phyloP scores from a whole-genome alignment of 164 flowering plant species.

The Macadamia integrifolia region DNA sequence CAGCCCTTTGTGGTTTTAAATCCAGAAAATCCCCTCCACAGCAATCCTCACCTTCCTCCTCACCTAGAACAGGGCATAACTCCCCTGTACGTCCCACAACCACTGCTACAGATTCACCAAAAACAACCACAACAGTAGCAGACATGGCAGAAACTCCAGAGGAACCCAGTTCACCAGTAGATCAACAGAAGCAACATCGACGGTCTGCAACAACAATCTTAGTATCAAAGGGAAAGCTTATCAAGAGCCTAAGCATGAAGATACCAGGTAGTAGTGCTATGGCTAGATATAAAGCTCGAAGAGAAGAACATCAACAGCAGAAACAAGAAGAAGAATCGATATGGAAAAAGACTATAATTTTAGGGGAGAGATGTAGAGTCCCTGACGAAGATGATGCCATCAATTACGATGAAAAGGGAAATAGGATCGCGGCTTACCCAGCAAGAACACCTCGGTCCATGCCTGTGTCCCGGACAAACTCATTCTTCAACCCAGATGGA shows the following conservation, averaged over 20 bases:
- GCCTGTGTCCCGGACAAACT: constrained; percentile 25
- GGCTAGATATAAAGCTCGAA: constrained; percentile 9
- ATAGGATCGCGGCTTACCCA: constrained; percentile 27
- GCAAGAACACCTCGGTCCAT: constrained; percentile 26
- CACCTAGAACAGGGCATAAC: background rate
- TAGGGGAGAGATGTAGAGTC: constrained; percentile 67
- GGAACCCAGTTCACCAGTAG: background rate
- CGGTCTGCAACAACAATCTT: background rate
- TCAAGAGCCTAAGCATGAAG: constrained; percentile 25
- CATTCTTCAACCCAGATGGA: background rate
- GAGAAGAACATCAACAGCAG: constrained; percentile 5
- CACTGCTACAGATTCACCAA: no score
- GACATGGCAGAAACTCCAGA: background rate
- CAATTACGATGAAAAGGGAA: constrained; percentile 44
- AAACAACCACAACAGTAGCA: background rate
- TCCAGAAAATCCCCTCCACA: constrained; percentile 11
- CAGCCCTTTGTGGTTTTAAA: constrained; percentile 20
- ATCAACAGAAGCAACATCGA: background rate
- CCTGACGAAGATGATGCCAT: constrained; percentile 47
- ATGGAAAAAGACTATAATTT: constrained; percentile 69
- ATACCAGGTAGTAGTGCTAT: background rate
- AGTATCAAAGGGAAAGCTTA: constrained; percentile 8
- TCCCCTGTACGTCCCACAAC: background rate
- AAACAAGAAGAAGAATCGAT: constrained; percentile 33
- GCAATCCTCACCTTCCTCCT: constrained; percentile 6